Base-by-base conservation (phyloP, 768 basidiomycete genomes). In the Mycena galericulata region DNA sequence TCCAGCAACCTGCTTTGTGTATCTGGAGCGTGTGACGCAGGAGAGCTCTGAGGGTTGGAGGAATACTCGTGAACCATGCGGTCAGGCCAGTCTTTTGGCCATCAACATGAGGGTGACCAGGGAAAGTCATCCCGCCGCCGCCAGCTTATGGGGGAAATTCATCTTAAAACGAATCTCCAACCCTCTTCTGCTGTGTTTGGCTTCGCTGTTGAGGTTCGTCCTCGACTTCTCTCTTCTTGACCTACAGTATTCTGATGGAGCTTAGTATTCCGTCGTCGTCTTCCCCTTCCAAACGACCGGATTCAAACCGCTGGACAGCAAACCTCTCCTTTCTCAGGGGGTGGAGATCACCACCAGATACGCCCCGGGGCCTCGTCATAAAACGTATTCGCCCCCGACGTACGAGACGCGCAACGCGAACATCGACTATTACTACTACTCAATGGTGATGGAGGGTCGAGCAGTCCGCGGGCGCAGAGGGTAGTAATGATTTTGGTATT, bases 131-230 rank as follows among this genome's bases (percentile, higher is more conserved):
- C 62, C 27, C 20, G 22, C 15, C 62, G 62, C 15, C 70, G 70
- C 40, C 58, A 53, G 14, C 59, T 68, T 4, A 72, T 68, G 70
- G 70, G 70, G 14, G 70, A 72, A 49, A 72, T 72, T 20, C 70
- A 72, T 34, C 22, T 72, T 3, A 46, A 38, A 29, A 22, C 46
- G 3, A 54, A 49, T 38, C 62, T 71, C 26, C 63, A 67, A 26
- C 70, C 67, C 0, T 56, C 58, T 4, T 72, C 59, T 10, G 43
- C 66, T 9, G 59, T 68, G 22, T 41, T 43, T 26, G 66, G 66
- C 4, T 71, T 71, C 34, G 32, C 38, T 22, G 55, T 68, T 18
- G 54, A 72, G 67, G 70, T 68, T 18, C 15, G 56, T 34, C 34
- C 11, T 47, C n/a, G n/a, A n/a, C n/a, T n/a, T n/a, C n/a, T n/a